These are phyloP conservation scores for Lentinula guzmanii DNA, from an alignment of 768 basidiomycete species.

Conservation along the genomic window DNA sequence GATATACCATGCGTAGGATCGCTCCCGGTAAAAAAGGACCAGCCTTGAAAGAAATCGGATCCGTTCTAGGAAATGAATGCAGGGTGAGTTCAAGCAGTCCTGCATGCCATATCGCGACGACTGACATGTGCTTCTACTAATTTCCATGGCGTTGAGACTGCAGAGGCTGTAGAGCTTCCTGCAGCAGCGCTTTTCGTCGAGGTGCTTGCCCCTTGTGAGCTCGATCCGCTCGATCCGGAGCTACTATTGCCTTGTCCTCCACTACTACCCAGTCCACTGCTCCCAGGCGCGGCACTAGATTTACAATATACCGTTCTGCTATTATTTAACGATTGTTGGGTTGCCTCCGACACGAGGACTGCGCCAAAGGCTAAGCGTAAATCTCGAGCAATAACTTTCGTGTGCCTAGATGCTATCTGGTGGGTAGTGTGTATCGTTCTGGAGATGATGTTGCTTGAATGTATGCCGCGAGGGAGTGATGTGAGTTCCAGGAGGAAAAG, in stretches of 20 bases:
- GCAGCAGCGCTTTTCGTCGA: constrained; percentile 6
- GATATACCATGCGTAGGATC: constrained; percentile 72
- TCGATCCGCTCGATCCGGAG: constrained; percentile 17
- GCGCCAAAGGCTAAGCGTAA: constrained; percentile 60
- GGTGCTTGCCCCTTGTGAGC: constrained; percentile 14
- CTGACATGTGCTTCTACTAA: constrained; percentile 53
- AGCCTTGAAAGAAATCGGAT: constrained; percentile 73
- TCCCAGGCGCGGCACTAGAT: constrained; percentile 16
- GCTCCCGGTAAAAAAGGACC: constrained; percentile 58
- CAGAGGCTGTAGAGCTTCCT: constrained; percentile 16
- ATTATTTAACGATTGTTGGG: background rate
- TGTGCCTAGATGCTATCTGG: constrained; percentile 49
- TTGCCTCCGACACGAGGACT: constrained; percentile 31
- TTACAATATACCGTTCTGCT: constrained; percentile 41
- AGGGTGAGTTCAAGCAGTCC: background rate
- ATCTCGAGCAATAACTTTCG: constrained; percentile 59
- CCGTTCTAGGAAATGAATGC: constrained; percentile 40
- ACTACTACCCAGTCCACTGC: constrained; percentile 9
- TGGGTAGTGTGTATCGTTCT: constrained; percentile 44
- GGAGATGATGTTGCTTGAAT: constrained; percentile 24
- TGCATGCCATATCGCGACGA: constrained; percentile 7
- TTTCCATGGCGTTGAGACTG: constrained; percentile 49
- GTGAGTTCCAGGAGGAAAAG: constrained; percentile 25
- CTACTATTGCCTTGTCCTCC: constrained; percentile 12
- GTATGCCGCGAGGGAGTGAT: background rate